These are phyloP conservation scores for Eucalyptus regnans DNA, from an alignment of 345 rosid species.

Conservation along the genomic window DNA sequence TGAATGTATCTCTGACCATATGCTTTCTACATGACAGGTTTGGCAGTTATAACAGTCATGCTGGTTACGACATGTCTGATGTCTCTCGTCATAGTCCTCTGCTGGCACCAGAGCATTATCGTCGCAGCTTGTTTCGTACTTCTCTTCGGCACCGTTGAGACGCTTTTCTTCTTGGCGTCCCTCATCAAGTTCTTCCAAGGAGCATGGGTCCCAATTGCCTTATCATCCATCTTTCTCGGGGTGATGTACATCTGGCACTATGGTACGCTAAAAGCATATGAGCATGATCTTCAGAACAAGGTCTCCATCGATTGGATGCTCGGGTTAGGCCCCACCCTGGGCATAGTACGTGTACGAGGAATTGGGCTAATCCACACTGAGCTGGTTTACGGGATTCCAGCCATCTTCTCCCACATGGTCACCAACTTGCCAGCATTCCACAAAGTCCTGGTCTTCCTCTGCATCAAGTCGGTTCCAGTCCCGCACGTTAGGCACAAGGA, in stretches of 20 bases:
- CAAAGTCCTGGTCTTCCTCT: constrained; percentile 77
- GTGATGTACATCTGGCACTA: constrained; percentile 88
- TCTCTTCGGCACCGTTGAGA: constrained; percentile 75
- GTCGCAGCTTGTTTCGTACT: constrained; percentile 55
- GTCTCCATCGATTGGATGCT: constrained; percentile 93
- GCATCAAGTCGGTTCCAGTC: constrained; percentile 92
- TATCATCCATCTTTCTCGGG: constrained; percentile 56
- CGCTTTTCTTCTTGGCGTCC: constrained; percentile 89
- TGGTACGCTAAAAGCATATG: constrained; percentile 67
- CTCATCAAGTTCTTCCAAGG: constrained; percentile 89
- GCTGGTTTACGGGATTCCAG: constrained; percentile 85
- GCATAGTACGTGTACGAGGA: constrained; percentile 82
- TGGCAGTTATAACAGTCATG: constrained; percentile 99
- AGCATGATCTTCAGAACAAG: constrained; percentile 85
- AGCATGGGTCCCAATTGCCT: constrained; percentile 94
- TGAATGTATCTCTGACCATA: background rate
- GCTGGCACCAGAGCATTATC: constrained; percentile 78
- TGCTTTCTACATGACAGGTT: constrained; percentile 30
- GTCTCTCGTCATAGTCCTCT: constrained; percentile 87
- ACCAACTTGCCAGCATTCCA: constrained; percentile 98
- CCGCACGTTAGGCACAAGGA: constrained; percentile 86
- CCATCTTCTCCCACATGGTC: constrained; percentile 94
- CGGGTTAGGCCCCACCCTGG: constrained; percentile 58
- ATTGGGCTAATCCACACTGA: constrained; percentile 88
- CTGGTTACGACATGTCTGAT: constrained; percentile 92